Conservation (phyloP, 2,329 filamentous ascomycete genomes). For the Huntiella decipiens region DNA sequence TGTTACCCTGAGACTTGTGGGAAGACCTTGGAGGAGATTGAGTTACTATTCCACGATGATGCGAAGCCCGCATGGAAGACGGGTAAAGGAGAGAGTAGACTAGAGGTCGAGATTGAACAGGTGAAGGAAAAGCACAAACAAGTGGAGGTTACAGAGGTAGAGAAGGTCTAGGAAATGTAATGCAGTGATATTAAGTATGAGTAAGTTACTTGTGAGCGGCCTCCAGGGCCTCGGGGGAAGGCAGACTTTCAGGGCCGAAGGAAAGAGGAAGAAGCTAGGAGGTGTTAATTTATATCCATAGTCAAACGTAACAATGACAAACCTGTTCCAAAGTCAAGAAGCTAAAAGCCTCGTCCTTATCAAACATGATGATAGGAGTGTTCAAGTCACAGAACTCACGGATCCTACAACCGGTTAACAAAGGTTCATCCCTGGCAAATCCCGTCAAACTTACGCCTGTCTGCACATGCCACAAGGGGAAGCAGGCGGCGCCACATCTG, state of each 20-base stretch:
- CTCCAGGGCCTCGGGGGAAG: conserved; percentile 14
- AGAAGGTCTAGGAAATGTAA: neutral
- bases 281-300: neutral
- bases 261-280: conserved; percentile 45
- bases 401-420: conserved; percentile 32
- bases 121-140: conserved; percentile 13
- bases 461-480: conserved; percentile 92
- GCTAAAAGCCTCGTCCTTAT: conserved; percentile 55
- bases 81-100: conserved; percentile 16
- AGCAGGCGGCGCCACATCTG: conserved; percentile 50
- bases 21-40: conserved; percentile 24
- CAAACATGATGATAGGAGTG: conserved; percentile 81
- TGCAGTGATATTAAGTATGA: neutral
- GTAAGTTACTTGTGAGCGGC: neutral
- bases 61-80: conserved; percentile 23
- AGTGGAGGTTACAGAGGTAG: conserved; percentile 6
- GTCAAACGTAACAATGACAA: conserved; percentile 13
- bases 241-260: conserved; percentile 44
- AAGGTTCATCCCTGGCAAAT: neutral
- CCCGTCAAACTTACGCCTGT: conserved; percentile 48
- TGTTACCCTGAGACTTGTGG: conserved; percentile 24
- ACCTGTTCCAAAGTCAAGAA: conserved; percentile 52
- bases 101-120: conserved; percentile 16
- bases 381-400: conserved; percentile 53
- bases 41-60: conserved; percentile 18